These are phyloP conservation scores for Linum usitatissimum DNA, from an alignment of 345 rosid species.

Conservation along the genomic window DNA sequence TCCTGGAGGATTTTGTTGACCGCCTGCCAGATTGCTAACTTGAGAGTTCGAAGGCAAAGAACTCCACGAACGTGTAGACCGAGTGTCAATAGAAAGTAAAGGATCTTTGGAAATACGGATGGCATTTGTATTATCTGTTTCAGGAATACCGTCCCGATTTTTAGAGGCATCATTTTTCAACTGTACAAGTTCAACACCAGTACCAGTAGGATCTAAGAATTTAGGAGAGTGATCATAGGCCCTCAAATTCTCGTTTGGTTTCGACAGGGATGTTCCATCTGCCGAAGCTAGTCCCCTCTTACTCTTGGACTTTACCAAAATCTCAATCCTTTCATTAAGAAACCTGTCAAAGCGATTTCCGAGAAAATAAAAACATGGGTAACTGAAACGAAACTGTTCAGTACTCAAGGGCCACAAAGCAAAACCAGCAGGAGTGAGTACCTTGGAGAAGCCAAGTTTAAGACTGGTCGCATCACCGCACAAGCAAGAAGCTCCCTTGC, in stretches of 20 bases:
- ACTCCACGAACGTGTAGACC: slow-evolving; percentile 61
- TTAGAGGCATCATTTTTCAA: slow-evolving; percentile 48
- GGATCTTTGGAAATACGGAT: slow-evolving; percentile 62
- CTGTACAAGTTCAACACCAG: slow-evolving; percentile 90
- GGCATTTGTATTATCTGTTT: slow-evolving; percentile 32
- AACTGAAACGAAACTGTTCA: slow-evolving; percentile 2
- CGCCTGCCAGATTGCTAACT: slow-evolving; percentile 33
- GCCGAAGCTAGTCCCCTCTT: slow-evolving; percentile 32
- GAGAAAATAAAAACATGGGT: slow-evolving; percentile 7
- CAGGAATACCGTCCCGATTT: slow-evolving; percentile 23
- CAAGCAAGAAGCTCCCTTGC: slow-evolving; percentile 93
- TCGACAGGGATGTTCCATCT: slow-evolving; percentile 44
- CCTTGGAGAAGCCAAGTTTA: slow-evolving; percentile 91
- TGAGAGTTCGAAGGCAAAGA: slow-evolving; percentile 43
- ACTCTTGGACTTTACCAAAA: slow-evolving; percentile 53
- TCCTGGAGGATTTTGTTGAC: slow-evolving; percentile 35
- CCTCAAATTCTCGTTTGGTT: slow-evolving; percentile 45
- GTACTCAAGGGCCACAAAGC: not conserved
- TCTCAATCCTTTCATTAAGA: slow-evolving; percentile 86
- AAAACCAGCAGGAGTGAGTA: slow-evolving; percentile 18
- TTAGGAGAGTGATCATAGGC: slow-evolving; percentile 61
- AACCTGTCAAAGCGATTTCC: slow-evolving; percentile 42
- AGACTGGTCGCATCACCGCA: slow-evolving; percentile 82
- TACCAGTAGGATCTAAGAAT: slow-evolving; percentile 65
- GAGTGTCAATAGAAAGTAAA: slow-evolving; percentile 76